Evolutionary conservation across 352 stramenopile genomes (phyloP), one percentile per base, ranked within the genome.

Genomic region (Phytophthora pseudosyringae): DNA sequence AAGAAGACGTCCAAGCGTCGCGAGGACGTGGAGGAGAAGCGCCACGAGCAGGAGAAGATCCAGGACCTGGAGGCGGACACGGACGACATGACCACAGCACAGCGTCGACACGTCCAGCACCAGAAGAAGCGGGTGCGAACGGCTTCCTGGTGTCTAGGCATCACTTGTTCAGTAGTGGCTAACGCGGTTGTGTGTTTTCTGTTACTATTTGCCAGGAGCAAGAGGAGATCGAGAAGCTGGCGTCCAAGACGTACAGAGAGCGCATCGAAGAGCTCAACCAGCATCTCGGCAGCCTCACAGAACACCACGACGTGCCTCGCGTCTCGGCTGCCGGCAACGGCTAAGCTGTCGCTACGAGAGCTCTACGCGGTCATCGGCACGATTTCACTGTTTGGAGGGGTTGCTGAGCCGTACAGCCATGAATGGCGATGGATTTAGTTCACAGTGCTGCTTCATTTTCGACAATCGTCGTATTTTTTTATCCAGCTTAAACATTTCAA

Each of bases 221-320:
- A 77, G 88, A 93, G 32, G 78, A 91, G 35, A 95, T 96, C 51
- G 82, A 93, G 36, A 95, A 97, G 54, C 49, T 90, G 57, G 89
- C 86, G 2, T 77, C 76, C 35, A 94, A 94, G 68, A 98, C 91
- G 31, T 97, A 97, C 69, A 78, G 93, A 56, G 86, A 98, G 67
- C 80, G 91, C 50, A 93, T 99, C 9, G 97, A 99, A 75, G 90
- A 98, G 64, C 97, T 99, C 64, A 99, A 99, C 73, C 82, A 98
- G 76, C 95, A 98, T 54, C 81, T 99, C 10, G 83, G 91, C 35
- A 94, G 88, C 38, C 78, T 99, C 53, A 99, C 97, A 1, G 97
- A 99, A 80, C 95, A 98, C 67, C 98, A 99, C 78, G 97, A 99
- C 72, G 97, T 99, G 68, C 97, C 97, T 61, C 86, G 97, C 41